Conservation (phyloP, 805 yeast species). For the Lachancea cidri region DNA sequence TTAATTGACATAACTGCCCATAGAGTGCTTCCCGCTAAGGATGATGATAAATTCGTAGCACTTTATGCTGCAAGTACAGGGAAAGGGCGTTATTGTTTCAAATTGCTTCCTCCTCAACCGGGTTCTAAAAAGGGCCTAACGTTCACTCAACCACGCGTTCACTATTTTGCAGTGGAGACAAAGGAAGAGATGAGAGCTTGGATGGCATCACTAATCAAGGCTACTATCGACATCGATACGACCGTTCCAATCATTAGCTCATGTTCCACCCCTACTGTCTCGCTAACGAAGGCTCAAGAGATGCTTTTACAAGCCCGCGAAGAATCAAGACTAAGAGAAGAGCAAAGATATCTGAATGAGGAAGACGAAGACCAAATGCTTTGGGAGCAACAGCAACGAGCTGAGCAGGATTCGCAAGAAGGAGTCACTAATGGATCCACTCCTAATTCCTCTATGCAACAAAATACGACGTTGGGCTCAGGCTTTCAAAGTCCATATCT, state of each 20-base stretch:
- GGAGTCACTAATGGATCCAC: constrained; percentile 7
- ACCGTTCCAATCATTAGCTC: constrained; percentile 86
- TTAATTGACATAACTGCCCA: constrained; percentile 94
- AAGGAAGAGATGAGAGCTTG: constrained; percentile 89
- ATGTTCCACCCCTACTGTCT: constrained; percentile 92
- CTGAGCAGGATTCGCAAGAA: constrained; percentile 9
- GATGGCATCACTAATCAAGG: constrained; percentile 92
- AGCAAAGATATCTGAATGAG: constrained; percentile 30
- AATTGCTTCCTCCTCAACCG: constrained; percentile 94
- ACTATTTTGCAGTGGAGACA: constrained; percentile 91
- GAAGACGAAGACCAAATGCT: constrained; percentile 27
- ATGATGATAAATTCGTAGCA: constrained; percentile 81
- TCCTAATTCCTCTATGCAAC: constrained; percentile 8
- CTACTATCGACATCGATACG: constrained; percentile 95
- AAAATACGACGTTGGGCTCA: constrained; percentile 23
- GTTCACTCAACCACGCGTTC: constrained; percentile 93
- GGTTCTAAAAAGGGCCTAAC: constrained; percentile 94
- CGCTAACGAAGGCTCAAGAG: constrained; percentile 81
- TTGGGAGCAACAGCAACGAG: constrained; percentile 30
- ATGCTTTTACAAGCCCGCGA: constrained; percentile 78
- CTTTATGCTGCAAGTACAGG: constrained; percentile 91
- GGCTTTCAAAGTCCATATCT: constrained; percentile 69
- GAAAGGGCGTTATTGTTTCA: constrained; percentile 89
- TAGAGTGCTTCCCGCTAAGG: constrained; percentile 75
- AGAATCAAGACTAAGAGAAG: constrained; percentile 54